Evolutionary conservation across 805 yeast genomes (phyloP).

Genomic region (Grigorovia humatica): DNA sequence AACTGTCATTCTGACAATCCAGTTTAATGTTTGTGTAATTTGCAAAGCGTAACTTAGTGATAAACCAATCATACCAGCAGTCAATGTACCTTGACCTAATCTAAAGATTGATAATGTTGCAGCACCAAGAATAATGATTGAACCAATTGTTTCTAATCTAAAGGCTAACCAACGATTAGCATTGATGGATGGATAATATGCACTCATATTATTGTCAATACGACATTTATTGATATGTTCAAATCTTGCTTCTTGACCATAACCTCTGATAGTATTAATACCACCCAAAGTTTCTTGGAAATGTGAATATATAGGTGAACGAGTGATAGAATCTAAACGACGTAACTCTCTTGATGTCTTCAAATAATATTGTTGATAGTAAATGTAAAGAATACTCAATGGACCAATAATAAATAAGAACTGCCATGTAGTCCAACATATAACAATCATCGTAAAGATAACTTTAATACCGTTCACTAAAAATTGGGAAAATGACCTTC

Average conservation of each 20-base stretch:
- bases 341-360: constrained; percentile 73
- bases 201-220: constrained; percentile 81
- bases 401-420: constrained; percentile 66
- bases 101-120: constrained; percentile 72
- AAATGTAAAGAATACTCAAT: constrained; percentile 50
- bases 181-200: constrained; percentile 83
- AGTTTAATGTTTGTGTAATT: constrained; percentile 84
- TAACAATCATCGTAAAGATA: constrained; percentile 67
- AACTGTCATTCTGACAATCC: constrained; percentile 98
- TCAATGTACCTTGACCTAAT: constrained; percentile 53
- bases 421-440: constrained; percentile 81
- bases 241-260: constrained; percentile 55
- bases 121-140: constrained; percentile 76
- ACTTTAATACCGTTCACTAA: constrained; percentile 53
- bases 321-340: constrained; percentile 69
- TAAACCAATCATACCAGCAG: constrained; percentile 90
- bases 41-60: constrained; percentile 89
- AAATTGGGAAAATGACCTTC: constrained; percentile 62
- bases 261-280: constrained; percentile 66
- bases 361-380: constrained; percentile 68
- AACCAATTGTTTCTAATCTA: constrained; percentile 83
- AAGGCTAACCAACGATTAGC: constrained; percentile 98
- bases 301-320: constrained; percentile 75
- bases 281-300: constrained; percentile 77
- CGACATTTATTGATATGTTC: constrained; percentile 52